Conservation (phyloP, 2,329 filamentous ascomycete genomes). For the Sclerotinia subarctica region DNA sequence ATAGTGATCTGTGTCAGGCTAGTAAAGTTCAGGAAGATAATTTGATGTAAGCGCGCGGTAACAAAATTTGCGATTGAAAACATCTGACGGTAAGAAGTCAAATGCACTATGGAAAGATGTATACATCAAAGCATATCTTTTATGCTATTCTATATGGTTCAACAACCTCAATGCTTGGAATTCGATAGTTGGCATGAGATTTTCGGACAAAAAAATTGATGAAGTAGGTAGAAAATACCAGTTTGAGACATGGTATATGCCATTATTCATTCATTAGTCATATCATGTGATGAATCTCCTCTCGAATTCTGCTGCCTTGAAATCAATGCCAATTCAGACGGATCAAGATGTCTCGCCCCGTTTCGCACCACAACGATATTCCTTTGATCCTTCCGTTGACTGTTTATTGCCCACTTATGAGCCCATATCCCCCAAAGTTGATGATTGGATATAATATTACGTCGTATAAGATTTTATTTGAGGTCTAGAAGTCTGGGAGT, state of each 20-base stretch:
- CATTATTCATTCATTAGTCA: constrained; percentile 1
- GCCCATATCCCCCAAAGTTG: not conserved
- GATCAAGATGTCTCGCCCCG: not conserved
- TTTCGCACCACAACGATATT: not conserved
- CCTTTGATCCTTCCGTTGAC: not conserved
- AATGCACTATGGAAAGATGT: no score
- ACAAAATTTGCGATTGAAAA: not conserved
- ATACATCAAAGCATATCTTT: not conserved
- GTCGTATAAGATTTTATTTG: not conserved
- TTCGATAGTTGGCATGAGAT: not conserved
- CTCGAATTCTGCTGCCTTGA: not conserved
- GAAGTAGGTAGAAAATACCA: not conserved
- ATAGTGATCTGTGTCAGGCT: not conserved
- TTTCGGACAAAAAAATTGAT: not conserved
- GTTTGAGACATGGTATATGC: not conserved
- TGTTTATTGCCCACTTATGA: not conserved
- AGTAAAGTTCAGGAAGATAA: not conserved
- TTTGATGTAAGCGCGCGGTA: constrained; percentile 2
- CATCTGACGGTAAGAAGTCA: no score
- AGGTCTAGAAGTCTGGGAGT: no score
- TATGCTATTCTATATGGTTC: not conserved
- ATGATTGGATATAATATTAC: no score
- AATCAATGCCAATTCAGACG: not conserved
- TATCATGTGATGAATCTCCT: not conserved
- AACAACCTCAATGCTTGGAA: not conserved